Evolutionary conservation across 2,329 filamentous ascomycete species (phyloP).

Genomic region (Penicillium sp.): DNA sequence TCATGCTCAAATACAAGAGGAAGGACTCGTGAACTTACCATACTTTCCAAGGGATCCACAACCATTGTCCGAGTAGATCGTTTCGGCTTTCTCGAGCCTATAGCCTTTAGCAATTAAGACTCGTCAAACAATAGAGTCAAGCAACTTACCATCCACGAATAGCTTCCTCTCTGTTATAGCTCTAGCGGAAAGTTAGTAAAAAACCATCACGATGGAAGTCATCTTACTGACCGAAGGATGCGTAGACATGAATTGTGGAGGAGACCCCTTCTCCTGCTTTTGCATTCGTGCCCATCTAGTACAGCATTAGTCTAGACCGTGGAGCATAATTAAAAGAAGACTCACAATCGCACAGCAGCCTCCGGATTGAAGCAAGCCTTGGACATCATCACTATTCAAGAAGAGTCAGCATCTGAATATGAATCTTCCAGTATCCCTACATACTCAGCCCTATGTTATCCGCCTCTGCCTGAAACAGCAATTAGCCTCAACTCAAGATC

Average conservation of each 20-base stretch:
- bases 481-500: slow-evolving; percentile 5
- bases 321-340: background rate
- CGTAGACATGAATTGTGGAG: slow-evolving; percentile 59
- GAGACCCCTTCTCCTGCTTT: slow-evolving; percentile 41
- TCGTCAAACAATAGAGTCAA: background rate
- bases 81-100: slow-evolving; percentile 42
- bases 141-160: slow-evolving; percentile 51
- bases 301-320: slow-evolving; percentile 6
- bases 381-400: slow-evolving; percentile 56
- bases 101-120: slow-evolving; percentile 13
- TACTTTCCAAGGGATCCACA: slow-evolving; percentile 32
- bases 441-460: slow-evolving; percentile 59
- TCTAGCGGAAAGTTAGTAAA: slow-evolving; percentile 25
- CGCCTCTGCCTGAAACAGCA: slow-evolving; percentile 50
- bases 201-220: accelerated
- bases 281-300: slow-evolving; percentile 53
- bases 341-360: slow-evolving; percentile 53
- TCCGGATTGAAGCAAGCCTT: slow-evolving; percentile 59
- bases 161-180: slow-evolving; percentile 55
- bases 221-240: slow-evolving; percentile 51
- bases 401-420: slow-evolving; percentile 13
- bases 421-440: background rate
- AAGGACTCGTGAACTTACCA: slow-evolving; percentile 22
- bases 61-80: slow-evolving; percentile 39
- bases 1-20: background rate